Base-by-base conservation (phyloP, 495 filamentous ascomycete species). In the Penicillium coprophilum region DNA sequence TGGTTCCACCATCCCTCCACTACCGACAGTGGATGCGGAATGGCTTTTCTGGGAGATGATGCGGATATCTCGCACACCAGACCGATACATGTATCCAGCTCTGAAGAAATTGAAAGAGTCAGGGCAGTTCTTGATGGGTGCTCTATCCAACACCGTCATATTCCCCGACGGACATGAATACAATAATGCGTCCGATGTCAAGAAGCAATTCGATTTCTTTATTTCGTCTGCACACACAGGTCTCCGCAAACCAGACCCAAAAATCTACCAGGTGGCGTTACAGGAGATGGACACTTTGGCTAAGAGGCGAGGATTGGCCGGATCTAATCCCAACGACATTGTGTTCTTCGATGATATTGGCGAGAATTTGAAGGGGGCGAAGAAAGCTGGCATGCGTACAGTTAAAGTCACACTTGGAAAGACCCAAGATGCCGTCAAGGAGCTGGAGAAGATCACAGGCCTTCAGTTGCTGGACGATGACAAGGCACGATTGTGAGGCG, bases 281-380 rank as follows among this genome's bases (percentile, higher is more conserved):
- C 65, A 77, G 46, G 76, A 82, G 66, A 77, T 91, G 60, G 72
- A 87, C 63, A 76, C 78, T 57, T 80, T 80, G 56, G 82, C 84
- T n/a, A 76, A 73, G 69, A 71, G 71, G 50, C 77, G 68, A 56
- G 82, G 80, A 12, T 74, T 81, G 71, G 63, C 78, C 1, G 83
- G 80, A 1, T 72, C 92, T 0, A 71, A 72, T 57, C 72, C 88
- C 0, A 78, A 76, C 10, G 89, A 97, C 50, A 74, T 96, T 45
- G 76, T 96, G 17, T 97, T 98, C 70, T 70, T 97, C 47, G 94
- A 98, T 77, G 94, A 98, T 72, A 97, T 98, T 66, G 94, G 94
- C 0, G 84, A 89, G 76, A 98, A 98, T 69, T 70, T 97, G 61
- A 93, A 91, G 75, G 83, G 80, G 11, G 94, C 87, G 11, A 91